Evolutionary conservation across 352 stramenopile genomes (phyloP), one percentile per base, ranked within the genome.

Genomic region (Globisporangium irregulare): DNA sequence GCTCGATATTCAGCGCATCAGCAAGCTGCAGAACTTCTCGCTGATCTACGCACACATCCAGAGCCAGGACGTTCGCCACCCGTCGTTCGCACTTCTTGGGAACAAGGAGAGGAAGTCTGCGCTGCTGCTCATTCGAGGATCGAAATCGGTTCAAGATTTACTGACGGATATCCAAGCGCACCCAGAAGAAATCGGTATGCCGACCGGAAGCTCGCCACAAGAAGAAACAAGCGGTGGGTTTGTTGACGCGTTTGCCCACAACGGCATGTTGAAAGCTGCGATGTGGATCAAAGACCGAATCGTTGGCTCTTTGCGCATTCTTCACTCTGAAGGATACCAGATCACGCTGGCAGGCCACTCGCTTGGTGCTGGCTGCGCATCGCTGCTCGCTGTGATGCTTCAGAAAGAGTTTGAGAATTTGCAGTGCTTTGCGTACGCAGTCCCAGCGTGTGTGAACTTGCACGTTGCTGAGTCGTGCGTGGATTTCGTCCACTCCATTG

Each of bases 241-340:
- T 75, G 84, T 95, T 14, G 87, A 95, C 62, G 85, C 87, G 9
- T 96, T 94, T 59, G 88, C 88, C 1, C 88, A 96, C 62, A 93
- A 94, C 62, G 88, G 88, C 0, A 96, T 96, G 86, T 64, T 93
- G 8, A 91, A 93, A 68, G 85, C 88, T 25, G 86, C 89, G 12
- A 90, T 93, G 82, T 94, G 86, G 87, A 93, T 96, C 56, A 96
- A 93, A 53, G 82, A 93, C 22, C 82, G 86, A 22, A 92, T 94
- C 50, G 80, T 94, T 25, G 76, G 82, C 24, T 92, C 88, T 1
- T 66, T 96, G 58, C 82, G 86, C 22, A 80, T 87, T 50, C 63
- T 96, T 0, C 80, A 94, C 63, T 73, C 79, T 9, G 81, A 92
- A 78, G 88, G 88, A 2, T 96, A 94, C 64, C 78, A 89, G 25